phyloP scores from a whole-genome alignment of 2,329 filamentous ascomycete genomes.

The Sclerotiophoma versabilis region DNA sequence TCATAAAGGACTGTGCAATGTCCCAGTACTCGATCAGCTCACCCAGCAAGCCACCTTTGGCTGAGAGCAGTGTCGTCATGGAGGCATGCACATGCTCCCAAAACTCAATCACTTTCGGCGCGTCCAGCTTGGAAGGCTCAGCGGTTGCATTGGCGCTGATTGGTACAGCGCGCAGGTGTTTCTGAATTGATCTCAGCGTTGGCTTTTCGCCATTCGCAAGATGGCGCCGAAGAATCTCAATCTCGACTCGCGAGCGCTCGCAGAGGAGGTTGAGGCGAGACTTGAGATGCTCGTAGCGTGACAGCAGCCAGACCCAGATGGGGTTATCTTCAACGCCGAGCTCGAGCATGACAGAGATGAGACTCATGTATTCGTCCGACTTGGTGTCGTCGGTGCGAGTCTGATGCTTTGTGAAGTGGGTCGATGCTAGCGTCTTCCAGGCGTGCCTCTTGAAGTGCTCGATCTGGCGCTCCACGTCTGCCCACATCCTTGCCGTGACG shows the following conservation, averaged over 20 bases:
- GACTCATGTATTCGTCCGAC: slow-evolving; percentile 86
- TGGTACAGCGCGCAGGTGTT: slow-evolving; percentile 76
- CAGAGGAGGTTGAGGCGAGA: slow-evolving; percentile 80
- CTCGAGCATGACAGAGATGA: slow-evolving; percentile 89
- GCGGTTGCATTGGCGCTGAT: slow-evolving; percentile 66
- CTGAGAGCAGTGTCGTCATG: slow-evolving; percentile 75
- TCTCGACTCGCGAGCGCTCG: slow-evolving; percentile 88
- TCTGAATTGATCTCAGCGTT: slow-evolving; percentile 70
- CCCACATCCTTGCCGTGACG: slow-evolving; percentile 92
- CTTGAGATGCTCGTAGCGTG: slow-evolving; percentile 87
- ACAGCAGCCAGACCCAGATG: slow-evolving; percentile 94
- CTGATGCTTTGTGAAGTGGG: slow-evolving; percentile 63
- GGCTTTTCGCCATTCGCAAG: slow-evolving; percentile 79
- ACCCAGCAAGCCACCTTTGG: slow-evolving; percentile 78
- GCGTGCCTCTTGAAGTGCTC: slow-evolving; percentile 86
- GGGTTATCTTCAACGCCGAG: slow-evolving; percentile 94
- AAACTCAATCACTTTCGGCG: slow-evolving; percentile 80
- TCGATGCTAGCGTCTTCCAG: slow-evolving; percentile 79
- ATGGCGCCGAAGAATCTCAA: slow-evolving; percentile 85
- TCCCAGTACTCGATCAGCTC: slow-evolving; percentile 96
- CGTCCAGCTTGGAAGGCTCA: slow-evolving; percentile 71
- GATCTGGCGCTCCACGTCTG: slow-evolving; percentile 87
- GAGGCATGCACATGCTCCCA: slow-evolving; percentile 89
- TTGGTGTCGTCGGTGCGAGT: slow-evolving; percentile 57
- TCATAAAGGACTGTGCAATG: slow-evolving; percentile 86